Percentiles rank a stretch among this genome's conserved stretches.
phyloP scores from a whole-genome alignment of 345 rosid species.

The Hevea brasiliensis region DNA sequence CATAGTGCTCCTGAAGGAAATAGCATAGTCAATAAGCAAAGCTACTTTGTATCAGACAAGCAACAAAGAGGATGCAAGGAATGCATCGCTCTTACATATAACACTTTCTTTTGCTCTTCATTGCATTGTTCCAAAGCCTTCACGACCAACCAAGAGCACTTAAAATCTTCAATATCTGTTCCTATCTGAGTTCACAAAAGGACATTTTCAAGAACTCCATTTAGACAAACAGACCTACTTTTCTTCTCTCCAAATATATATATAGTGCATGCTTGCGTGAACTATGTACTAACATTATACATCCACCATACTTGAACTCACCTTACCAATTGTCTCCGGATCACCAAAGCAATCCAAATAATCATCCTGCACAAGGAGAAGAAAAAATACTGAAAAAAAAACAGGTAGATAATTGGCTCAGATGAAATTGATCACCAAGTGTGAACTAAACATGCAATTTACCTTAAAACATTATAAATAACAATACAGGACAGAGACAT shows the following conservation, averaged over 20 bases:
- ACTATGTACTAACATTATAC: not conserved
- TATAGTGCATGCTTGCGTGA: not conserved
- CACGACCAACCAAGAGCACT: slow-evolving; percentile 52
- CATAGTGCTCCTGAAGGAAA: slow-evolving; percentile 67
- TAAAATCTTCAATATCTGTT: slow-evolving; percentile 40
- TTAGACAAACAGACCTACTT: not conserved
- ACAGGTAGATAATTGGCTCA: not conserved
- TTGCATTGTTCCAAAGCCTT: slow-evolving; percentile 33
- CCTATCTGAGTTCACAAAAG: slow-evolving; percentile 28
- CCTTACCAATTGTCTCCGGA: slow-evolving; percentile 47
- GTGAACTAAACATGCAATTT: not conserved
- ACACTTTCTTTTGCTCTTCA: slow-evolving; percentile 25
- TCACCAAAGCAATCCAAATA: slow-evolving; percentile 48
- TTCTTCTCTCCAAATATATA: too few relatives aligned
- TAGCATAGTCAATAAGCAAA: not conserved
- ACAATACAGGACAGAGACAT: not conserved
- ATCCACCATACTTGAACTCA: slow-evolving; percentile 8
- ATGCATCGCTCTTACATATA: slow-evolving; percentile 15
- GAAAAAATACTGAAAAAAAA: not conserved
- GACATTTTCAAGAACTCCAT: not conserved
- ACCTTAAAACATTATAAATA: not conserved
- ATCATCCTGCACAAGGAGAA: slow-evolving; percentile 39
- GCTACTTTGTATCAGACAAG: too few relatives aligned
- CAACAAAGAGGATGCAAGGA: not conserved
- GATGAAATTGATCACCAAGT: not conserved